Conservation (phyloP, 495 filamentous ascomycete genomes). For the Neurospora sp. region DNA sequence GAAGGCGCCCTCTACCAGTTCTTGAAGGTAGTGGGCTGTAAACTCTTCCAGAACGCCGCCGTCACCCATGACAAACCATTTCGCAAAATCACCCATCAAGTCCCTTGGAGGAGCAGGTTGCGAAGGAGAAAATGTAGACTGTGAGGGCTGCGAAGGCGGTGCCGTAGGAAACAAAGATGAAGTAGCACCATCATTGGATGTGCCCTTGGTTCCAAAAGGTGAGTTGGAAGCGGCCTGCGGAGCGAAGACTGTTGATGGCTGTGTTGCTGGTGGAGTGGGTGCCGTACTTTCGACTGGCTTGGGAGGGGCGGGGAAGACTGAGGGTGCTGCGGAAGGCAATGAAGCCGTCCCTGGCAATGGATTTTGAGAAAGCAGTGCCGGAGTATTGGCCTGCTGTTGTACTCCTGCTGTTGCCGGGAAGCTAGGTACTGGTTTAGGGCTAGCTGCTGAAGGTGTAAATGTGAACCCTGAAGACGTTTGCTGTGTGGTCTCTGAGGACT, state of each 20-base stretch:
- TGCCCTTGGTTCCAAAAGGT: background rate
- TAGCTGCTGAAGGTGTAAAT: background rate
- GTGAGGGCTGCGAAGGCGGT: background rate
- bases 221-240: background rate
- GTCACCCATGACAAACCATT: slow-evolving; percentile 37
- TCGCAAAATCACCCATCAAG: slow-evolving; percentile 28
- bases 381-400: background rate
- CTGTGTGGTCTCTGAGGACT: background rate
- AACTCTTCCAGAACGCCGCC: slow-evolving; percentile 32
- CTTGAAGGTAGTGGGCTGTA: slow-evolving; percentile 21
- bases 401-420: background rate
- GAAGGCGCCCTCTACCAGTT: slow-evolving; percentile 23
- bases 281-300: background rate
- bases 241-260: slow-evolving; percentile 2
- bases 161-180: background rate
- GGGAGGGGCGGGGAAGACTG: background rate
- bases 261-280: background rate
- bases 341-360: background rate
- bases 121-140: background rate
- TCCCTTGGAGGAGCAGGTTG: slow-evolving; percentile 14
- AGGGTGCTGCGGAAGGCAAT: background rate
- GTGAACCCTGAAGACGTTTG: background rate
- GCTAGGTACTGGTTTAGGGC: background rate
- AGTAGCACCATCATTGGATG: background rate
- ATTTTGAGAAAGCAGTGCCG: background rate